Evolutionary conservation across 2,329 filamentous ascomycete genomes (phyloP), one percentile per base, ranked within the genome.

Genomic region (Sordariomycetes sp.): DNA sequence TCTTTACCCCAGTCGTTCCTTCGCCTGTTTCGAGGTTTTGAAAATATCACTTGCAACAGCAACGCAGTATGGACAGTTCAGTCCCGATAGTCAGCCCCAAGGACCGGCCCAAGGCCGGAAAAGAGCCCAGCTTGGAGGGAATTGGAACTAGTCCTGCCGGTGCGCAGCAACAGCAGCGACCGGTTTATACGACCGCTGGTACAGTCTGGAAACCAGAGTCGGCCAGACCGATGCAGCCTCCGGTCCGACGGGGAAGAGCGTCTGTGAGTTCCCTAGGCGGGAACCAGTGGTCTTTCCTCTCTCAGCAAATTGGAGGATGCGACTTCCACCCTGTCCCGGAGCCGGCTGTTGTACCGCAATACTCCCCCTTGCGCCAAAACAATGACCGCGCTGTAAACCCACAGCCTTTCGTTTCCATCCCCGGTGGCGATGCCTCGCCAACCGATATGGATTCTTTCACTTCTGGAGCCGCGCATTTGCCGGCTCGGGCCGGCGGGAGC

Each of bases 131-230:
- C n/a, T 13, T 7, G 22, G 20, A 22, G n/a, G 45, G 45, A 20
- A 24, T 22, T 5, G n/a, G 7, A 6, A 10, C 45, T 20, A 22
- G 45, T 24, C 45, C 20, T 10, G 20, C n/a, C 12, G 45, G 20
- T 20, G 45, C 22, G 20, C 12, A 10, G n/a, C 45, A 53, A 25
- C 53, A 54, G 39, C 51, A 64, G 57, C 71, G 72, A 60, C 69
- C 69, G 28, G 75, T 72, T 52, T 81, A 80, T 63, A 81, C 77
- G 17, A 81, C 78, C 8, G 78, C 78, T 24, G 78, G 78, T n/a
- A 80, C 78, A 3, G 69, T 79, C 53, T 80, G 78, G 66, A 77
- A 78, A 36, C 76, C 77, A 2, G 70, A 70, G 59, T 66, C 70
- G 15, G 65, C 70, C 15, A 69, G 72, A 50, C 74, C 75, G 15